These are phyloP conservation scores for Geranomyces variabilis DNA, from an alignment of 192 early-diverging fungal genomes.

Conservation along the genomic window DNA sequence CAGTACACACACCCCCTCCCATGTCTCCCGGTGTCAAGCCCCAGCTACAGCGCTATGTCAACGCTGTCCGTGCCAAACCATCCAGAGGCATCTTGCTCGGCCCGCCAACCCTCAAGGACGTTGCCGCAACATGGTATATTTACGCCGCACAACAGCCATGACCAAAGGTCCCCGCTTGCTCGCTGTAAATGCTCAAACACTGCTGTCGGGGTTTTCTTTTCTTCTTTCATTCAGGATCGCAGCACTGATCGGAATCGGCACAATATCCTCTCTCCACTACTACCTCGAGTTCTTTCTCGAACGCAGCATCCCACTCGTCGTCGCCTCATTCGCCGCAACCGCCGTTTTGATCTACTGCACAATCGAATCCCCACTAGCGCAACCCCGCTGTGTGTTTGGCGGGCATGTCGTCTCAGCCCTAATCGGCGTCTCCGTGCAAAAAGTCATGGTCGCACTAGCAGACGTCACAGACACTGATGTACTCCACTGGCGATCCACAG, in stretches of 20 bases:
- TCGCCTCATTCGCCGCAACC: conserved; percentile 25
- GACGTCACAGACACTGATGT: conserved; percentile 19
- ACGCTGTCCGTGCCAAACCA: conserved; percentile 19
- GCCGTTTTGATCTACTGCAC: conserved; percentile 18
- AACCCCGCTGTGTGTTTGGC: conserved; percentile 22
- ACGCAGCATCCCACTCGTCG: conserved; percentile 28
- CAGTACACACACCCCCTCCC: too few relatives aligned
- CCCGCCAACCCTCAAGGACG: background rate
- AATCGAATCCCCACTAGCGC: conserved; percentile 22
- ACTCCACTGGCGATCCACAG: conserved; percentile 13
- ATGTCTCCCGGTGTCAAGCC: background rate
- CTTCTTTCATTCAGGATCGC: background rate
- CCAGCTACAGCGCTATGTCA: background rate
- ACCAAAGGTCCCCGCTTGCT: background rate
- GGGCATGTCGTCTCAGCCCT: conserved; percentile 23
- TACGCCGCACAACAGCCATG: too few relatives aligned
- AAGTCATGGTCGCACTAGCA: conserved; percentile 17
- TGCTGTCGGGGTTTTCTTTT: background rate
- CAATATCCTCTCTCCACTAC: conserved; percentile 15
- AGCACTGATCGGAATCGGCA: conserved; percentile 13
- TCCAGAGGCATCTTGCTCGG: conserved; percentile 13
- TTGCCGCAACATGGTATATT: conserved; percentile 6
- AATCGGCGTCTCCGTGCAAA: conserved; percentile 23
- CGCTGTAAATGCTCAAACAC: background rate
- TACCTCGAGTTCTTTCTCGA: background rate